Evolutionary conservation across 805 yeast species (phyloP), one percentile per base, ranked within the genome.

Genomic region (Pichia exigua): DNA sequence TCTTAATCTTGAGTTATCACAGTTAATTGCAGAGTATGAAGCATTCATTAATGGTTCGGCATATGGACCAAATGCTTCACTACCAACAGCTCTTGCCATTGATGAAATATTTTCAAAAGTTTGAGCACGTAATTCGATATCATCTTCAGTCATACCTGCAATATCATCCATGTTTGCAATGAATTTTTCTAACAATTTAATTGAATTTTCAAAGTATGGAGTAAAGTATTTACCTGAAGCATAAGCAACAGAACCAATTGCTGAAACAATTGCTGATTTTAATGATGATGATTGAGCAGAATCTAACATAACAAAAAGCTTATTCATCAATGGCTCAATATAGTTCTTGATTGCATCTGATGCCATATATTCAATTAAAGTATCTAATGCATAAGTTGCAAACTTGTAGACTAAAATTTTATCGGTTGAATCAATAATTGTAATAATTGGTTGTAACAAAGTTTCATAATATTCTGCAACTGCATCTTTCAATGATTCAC

Each of bases 1-100:
- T 74, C 96, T 85, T 61, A 94, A 79, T 73, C 96, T 80, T 44
- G 91, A 79, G 66, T 84, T 83, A 51, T 85, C 86, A 35, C 92
- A 81, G 58, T 80, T 77, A 59, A 92, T 77, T 50, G 95, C 83
- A 52, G 75, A 75, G 65, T 88, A 85, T 28, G 97, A 91, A 54
- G 97, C 88, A 65, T 87, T 86, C 59, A 90, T 87, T 66, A 91
- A 77, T 26, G 96, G 92, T 65, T 83, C 83, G 48, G 97, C 96
- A 66, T 79, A 89, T 44, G 86, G 81, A 42, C 87, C 80, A 72
- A 94, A 94, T 0, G 89, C 75, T 61, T 85, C 92, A 50, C 94
- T 85, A 57, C 97, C 96, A 54, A 94, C 97, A 51, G 99, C 97
- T 68, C 91, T 81, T 51, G 96, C 97, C 86, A 94, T 83, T 17